phyloP scores from a whole-genome alignment of 1,139 yeast species.

The Geotrichum citri-aurantii region DNA sequence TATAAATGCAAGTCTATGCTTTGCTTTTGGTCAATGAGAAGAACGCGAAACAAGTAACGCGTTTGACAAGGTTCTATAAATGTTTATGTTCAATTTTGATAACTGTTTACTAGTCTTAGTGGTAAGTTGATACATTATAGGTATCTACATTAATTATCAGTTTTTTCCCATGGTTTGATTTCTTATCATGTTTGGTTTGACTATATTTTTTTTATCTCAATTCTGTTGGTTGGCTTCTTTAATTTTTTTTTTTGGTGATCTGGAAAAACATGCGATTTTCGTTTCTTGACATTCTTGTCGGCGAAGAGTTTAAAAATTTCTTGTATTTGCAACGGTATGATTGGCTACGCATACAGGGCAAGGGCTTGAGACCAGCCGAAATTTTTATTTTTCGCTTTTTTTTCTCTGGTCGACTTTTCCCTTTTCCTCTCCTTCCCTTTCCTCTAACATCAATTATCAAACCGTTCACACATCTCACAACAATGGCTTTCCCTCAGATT shows the following conservation, averaged over 20 bases:
- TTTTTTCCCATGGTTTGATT: too few species aligned
- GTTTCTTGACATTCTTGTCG: not conserved
- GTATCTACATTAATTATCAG: too few species aligned
- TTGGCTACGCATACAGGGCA: constrained; percentile 18
- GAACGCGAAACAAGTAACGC: not conserved
- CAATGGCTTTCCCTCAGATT: constrained; percentile 86
- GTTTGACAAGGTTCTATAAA: not conserved
- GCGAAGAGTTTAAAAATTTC: not conserved
- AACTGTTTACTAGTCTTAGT: not conserved
- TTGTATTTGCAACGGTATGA: constrained; percentile 16
- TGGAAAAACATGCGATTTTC: not conserved
- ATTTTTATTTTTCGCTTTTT: not conserved
- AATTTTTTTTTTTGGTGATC: not conserved
- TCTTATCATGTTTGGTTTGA: too few species aligned
- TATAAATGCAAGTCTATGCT: not conserved
- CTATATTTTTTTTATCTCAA: not conserved
- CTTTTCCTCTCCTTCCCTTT: constrained; percentile 6
- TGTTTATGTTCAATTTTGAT: not conserved
- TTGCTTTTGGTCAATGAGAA: not conserved
- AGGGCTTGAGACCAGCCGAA: not conserved
- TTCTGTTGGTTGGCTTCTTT: not conserved
- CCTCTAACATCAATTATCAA: not conserved
- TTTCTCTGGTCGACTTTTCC: not conserved
- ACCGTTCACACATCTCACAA: constrained; percentile 20
- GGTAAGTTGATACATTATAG: too few species aligned